Evolutionary conservation across 805 yeast genomes (phyloP), one percentile per base, ranked within the genome.

Genomic region (Clavispora carvajalis): DNA sequence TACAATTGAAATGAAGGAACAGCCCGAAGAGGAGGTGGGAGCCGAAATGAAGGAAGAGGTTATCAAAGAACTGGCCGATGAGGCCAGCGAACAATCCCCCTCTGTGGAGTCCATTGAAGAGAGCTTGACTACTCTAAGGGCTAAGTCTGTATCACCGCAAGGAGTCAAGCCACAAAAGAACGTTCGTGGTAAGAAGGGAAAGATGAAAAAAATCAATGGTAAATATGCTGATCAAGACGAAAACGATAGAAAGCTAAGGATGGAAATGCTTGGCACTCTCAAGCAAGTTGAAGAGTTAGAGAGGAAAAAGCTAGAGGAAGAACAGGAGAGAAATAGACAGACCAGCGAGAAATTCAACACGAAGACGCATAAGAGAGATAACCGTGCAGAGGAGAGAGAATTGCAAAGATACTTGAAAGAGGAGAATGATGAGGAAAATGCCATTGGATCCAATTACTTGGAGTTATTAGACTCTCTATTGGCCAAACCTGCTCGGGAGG

Each of bases 161-260:
- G 25, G n/a, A 15, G 40, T 39, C 19, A 54, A 52, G 11, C 62
- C 61, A 16, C 70, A 69, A 13, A 72, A 67, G 28, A 80, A 82
- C 6, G 47, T 47, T 6, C 47, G 97, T 53, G 97, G 98, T 36
- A 88, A 85, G 62, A 87, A 83, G 55, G 83, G 85, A 29, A 89
- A 89, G 56, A 55, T 85, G 61, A 87, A 85, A 69, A 89, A 86
- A 55, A 85, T 88, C 41, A 82, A 82, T 30, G 72, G 76, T 45
- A 91, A 90, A 55, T 91, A 91, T 55, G 87, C 81, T 3, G 89
- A 84, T 44, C 98, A 91, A 62, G 98, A 91, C 58, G 96, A 87
- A 38, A 93, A 85, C 41, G 98, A 91, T 53, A 75, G 89, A 41
- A 53, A 63, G 34, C 52, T 82, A 41, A 73, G 95, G 48, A 79